Evolutionary conservation across 2,329 filamentous ascomycete species (phyloP).

Genomic region (Pyricularia grisea): DNA sequence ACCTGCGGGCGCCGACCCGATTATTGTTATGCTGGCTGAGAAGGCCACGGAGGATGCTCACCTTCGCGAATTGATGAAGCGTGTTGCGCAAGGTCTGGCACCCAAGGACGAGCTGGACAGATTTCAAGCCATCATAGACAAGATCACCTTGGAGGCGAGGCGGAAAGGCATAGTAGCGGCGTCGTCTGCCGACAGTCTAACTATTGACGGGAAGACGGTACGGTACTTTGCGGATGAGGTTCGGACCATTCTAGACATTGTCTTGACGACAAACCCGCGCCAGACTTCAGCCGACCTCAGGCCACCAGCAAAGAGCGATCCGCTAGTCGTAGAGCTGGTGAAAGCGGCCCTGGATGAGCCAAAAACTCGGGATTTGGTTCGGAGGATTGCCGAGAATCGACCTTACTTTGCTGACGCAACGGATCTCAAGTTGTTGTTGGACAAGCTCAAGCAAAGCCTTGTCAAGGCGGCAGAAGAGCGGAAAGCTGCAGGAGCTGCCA

Average conservation of each 20-base stretch:
- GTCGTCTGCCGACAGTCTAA: conserved; percentile 43
- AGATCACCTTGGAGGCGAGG: conserved; percentile 56
- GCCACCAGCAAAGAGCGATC: conserved; percentile 44
- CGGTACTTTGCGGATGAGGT: conserved; percentile 53
- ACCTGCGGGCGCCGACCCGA: conserved; percentile 49
- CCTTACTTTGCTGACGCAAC: conserved; percentile 42
- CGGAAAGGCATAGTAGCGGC: conserved; percentile 39
- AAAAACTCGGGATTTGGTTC: conserved; percentile 38
- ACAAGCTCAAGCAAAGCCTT: conserved; percentile 34
- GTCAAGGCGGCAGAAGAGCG: conserved; percentile 21
- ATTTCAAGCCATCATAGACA: conserved; percentile 74
- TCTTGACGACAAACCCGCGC: conserved; percentile 47
- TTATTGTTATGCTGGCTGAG: conserved; percentile 71
- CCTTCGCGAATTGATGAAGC: conserved; percentile 72
- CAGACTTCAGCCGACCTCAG: conserved; percentile 44
- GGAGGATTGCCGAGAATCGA: conserved; percentile 41
- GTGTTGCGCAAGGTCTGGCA: conserved; percentile 68
- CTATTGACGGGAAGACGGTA: conserved; percentile 46
- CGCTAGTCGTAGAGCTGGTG: conserved; percentile 45
- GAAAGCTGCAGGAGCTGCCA: background rate
- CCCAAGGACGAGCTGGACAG: conserved; percentile 60
- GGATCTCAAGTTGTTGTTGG: conserved; percentile 43
- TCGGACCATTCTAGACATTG: conserved; percentile 46
- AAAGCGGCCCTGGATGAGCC: conserved; percentile 46
- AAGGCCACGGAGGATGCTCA: conserved; percentile 64